These are phyloP conservation scores for Austroboletus novae-zelandiae DNA, from an alignment of 1,284 basidiomycete genomes.

Conservation along the genomic window DNA sequence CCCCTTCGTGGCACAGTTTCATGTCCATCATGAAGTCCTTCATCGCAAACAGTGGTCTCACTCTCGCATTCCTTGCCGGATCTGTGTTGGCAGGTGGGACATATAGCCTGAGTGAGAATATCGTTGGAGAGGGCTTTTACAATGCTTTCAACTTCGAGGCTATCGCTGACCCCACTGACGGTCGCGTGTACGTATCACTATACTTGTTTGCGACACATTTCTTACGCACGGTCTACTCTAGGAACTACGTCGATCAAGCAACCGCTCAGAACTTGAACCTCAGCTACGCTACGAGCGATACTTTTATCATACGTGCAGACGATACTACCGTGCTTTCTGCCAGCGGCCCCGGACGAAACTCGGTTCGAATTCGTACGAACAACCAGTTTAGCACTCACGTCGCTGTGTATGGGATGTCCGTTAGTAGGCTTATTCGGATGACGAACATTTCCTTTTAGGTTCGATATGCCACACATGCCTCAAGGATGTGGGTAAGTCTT, in stretches of 20 bases:
- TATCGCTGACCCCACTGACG: conserved; percentile 46
- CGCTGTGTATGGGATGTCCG: conserved; percentile 54
- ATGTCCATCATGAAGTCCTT: conserved; percentile 17
- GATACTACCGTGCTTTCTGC: conserved; percentile 42
- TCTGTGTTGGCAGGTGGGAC: conserved; percentile 31
- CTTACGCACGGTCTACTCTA: conserved; percentile 19
- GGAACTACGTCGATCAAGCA: conserved; percentile 50
- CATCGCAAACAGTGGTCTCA: background rate
- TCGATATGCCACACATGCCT: conserved; percentile 47
- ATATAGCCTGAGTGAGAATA: conserved; percentile 37
- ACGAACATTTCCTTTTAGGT: conserved; percentile 20
- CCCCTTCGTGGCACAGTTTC: background rate
- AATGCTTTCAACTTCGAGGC: conserved; percentile 43
- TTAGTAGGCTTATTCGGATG: background rate
- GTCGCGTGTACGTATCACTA: conserved; percentile 41
- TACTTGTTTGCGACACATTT: background rate
- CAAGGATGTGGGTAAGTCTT: conserved; percentile 61
- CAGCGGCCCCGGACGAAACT: conserved; percentile 54
- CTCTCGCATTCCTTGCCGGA: conserved; percentile 14
- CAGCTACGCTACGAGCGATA: conserved; percentile 44
- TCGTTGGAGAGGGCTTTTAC: conserved; percentile 44
- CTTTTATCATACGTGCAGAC: conserved; percentile 57
- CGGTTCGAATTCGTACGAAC: conserved; percentile 53
- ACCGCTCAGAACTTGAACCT: conserved; percentile 47
- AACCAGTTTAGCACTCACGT: conserved; percentile 53